Base-by-base conservation (phyloP, 2,329 filamentous ascomycete genomes). In the Neofusicoccum parvum region DNA sequence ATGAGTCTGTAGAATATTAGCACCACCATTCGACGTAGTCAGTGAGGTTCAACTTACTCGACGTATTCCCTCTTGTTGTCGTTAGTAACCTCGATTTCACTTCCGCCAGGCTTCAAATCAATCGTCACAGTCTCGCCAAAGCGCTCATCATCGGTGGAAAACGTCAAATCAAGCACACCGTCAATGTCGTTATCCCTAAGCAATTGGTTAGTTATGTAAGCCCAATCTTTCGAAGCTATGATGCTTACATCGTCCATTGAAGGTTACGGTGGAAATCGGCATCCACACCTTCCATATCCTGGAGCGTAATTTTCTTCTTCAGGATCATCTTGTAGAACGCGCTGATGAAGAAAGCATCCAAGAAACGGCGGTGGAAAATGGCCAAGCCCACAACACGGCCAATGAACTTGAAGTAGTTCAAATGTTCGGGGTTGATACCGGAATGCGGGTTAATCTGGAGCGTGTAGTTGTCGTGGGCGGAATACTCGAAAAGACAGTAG, bases 381-480 rank as follows among this genome's bases (percentile, higher is more conserved):
- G 95, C 94, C 71, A 99, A 80, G 67, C 95, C 95, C 66, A 99
- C 95, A 34, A 99, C 95, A 67, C 95, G 92, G 56, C 95, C 95
- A 74, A 99, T 99, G 76, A 99, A 99, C 80, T 97, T 98, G 88
- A 99, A 99, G 82, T 98, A 99, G 78, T 97, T 98, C 74, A 99
- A 84, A 87, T 99, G 95, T 81, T 99, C 95, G 0, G 95, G 95
- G 80, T 99, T 99, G 81, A 99, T 98, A 69, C 95, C 95, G 20
- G 95, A 99, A 80, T 99, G 95, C 51, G 95, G 95, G 82, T 99
- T 99, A 83, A 99, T 99, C 81, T 99, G 95, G 64, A 99, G 90
- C 36, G 95, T 99, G 82, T 99, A 99, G 82, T 99, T 99, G 87
- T 99, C 95, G 83, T 99, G 95, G 45, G 95, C 95, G 32, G 95